Conservation (phyloP, 306 rosid species). For the Castanospermum australe region DNA sequence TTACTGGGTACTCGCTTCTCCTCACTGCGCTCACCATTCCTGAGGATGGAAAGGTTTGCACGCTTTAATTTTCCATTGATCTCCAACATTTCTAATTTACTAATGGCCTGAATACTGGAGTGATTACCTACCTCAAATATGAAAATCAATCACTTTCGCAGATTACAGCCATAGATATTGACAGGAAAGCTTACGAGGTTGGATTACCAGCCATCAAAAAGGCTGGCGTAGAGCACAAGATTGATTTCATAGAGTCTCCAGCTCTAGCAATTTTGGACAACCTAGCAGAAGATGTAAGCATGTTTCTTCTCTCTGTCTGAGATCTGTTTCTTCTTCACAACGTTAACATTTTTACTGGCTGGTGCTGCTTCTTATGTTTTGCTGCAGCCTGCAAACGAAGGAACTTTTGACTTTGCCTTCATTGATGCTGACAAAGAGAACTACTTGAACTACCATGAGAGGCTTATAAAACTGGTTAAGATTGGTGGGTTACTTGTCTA, state of each 20-base stretch:
- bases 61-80: background rate
- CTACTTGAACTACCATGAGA: conserved; percentile 31
- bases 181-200: conserved; percentile 47
- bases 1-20: conserved; percentile 67
- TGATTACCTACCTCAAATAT: background rate
- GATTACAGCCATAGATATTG: conserved; percentile 58
- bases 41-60: conserved; percentile 46
- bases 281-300: conserved; percentile 47
- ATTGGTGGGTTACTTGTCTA: conserved; percentile 24
- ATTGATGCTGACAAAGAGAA: conserved; percentile 36
- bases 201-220: conserved; percentile 58
- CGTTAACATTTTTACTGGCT: background rate
- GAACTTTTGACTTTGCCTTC: conserved; percentile 26
- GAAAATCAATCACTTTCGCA: conserved; percentile 9
- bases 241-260: conserved; percentile 50
- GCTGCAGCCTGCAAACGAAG: conserved; percentile 7
- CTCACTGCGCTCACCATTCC: conserved; percentile 64
- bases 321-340: background rate
- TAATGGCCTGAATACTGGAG: background rate
- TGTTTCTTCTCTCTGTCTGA: background rate
- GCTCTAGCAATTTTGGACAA: conserved; percentile 57
- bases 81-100: background rate
- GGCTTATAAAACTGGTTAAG: conserved; percentile 23
- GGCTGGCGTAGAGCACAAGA: conserved; percentile 71
- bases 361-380: background rate